These are phyloP conservation scores for Geotrichum aggregatum DNA, from an alignment of 1,139 yeast species.

Conservation along the genomic window DNA sequence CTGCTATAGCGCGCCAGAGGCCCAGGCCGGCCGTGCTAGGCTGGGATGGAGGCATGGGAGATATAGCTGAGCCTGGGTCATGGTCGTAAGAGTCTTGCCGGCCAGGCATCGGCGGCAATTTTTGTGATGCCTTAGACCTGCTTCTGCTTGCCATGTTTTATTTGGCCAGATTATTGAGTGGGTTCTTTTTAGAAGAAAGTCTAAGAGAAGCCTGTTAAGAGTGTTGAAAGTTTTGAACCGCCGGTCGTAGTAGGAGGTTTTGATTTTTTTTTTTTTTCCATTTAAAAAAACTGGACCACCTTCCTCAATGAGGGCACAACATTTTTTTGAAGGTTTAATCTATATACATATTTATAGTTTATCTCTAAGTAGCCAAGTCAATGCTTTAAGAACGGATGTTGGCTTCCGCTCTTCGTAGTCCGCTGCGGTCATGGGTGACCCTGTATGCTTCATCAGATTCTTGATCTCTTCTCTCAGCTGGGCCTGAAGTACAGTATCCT, in stretches of 20 bases:
- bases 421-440: constrained; percentile 46
- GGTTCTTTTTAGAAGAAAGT: no score
- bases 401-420: constrained; percentile 66
- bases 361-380: constrained; percentile 46
- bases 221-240: no score
- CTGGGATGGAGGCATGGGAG: constrained; percentile 10
- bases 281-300: no score
- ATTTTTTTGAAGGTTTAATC: neutral
- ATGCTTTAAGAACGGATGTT: constrained; percentile 51
- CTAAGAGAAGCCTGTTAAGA: no score
- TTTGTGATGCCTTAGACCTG: constrained; percentile 11
- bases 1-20: constrained; percentile 22
- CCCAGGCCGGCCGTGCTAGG: constrained; percentile 19
- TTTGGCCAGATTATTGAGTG: neutral
- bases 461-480: constrained; percentile 61
- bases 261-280: no score
- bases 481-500: constrained; percentile 54
- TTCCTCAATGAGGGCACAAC: no score
- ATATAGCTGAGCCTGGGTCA: constrained; percentile 1
- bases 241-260: no score
- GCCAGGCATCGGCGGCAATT: constrained; percentile 13
- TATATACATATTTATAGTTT: constrained; percentile 33
- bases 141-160: constrained; percentile 13
- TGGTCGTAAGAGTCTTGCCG: constrained; percentile 11
- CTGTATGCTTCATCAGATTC: constrained; percentile 53